Base-by-base conservation (phyloP, 169 alveolate species). In the Babesia ovata region DNA sequence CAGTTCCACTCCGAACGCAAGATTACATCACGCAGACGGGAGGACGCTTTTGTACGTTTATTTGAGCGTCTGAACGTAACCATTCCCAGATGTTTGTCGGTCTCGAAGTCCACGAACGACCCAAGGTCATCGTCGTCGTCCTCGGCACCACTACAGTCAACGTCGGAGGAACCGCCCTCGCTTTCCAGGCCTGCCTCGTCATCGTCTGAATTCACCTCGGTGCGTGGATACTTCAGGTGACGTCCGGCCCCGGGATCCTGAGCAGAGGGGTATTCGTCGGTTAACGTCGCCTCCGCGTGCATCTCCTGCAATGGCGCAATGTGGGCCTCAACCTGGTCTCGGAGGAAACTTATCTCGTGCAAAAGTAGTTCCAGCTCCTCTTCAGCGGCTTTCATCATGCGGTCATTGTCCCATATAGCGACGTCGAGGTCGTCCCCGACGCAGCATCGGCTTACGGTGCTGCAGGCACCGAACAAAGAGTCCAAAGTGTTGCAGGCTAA, bases 1-100 rank as follows among this genome's bases (percentile, higher is more conserved):
- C 83, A 79, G 57, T 67, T 71, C 87, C 87, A 79, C 48, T 79
- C 87, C n/a, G 59, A 65, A 4, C 87, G 71, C 45, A 79, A 22
- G 3, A 9, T 54, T 13, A 70, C 65, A 28, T 46, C 74, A 10
- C 46, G 75, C 56, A 79, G 49, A 6, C 82, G 56, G 42, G 70
- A 21, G 28, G 62, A n/a, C 14, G 82, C 45, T 39, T 65, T 28
- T 3, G 14, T 21, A 49, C 54, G 72, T 77, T 53, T 13, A 8
- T 28, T 2, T 12, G 28, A 3, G 14, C 42, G 42, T 49, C 50
- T 79, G 28, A 46, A 70, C 29, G 76, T 79, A n/a, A 79, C 70
- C 87, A 79, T 79, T 7, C 79, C 74, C 60, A 79, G 63, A 33
- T 79, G 75, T 4, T 63, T 29, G 75, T 79, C 87, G 26, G 83